These are phyloP conservation scores for Gyromitra esculenta DNA, from an alignment of 2,329 filamentous ascomycete species.

Conservation along the genomic window DNA sequence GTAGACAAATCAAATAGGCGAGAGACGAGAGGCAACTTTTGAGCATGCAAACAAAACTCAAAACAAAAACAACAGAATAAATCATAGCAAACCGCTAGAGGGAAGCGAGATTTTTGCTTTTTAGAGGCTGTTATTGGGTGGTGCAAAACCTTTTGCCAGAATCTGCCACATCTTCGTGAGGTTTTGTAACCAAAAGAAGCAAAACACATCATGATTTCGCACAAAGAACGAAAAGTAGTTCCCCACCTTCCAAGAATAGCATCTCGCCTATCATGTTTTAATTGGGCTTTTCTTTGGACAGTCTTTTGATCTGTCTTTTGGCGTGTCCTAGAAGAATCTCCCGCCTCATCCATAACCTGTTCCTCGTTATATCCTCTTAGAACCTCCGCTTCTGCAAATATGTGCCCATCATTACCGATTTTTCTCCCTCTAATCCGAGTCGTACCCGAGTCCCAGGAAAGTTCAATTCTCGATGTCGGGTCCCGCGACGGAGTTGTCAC, in stretches of 20 bases:
- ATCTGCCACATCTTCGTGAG: conserved; percentile 13
- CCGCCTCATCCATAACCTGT: conserved; percentile 26
- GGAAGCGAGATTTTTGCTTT: conserved; percentile 11
- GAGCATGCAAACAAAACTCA: conserved; percentile 1
- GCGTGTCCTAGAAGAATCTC: conserved; percentile 20
- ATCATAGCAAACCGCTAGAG: conserved; percentile 3
- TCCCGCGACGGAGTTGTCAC: background rate
- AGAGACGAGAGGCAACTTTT: background rate
- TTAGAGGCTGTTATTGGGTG: conserved; percentile 4
- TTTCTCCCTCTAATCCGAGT: conserved; percentile 25
- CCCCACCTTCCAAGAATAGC: conserved; percentile 56
- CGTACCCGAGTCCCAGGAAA: conserved; percentile 41
- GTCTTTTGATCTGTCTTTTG: conserved; percentile 27
- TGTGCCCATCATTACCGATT: conserved; percentile 56
- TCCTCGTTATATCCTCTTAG: conserved; percentile 56
- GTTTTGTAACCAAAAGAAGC: conserved; percentile 11
- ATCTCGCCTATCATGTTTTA: conserved; percentile 58
- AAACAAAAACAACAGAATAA: conserved; percentile 4
- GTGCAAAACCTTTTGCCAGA: conserved; percentile 4
- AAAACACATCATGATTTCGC: conserved; percentile 11
- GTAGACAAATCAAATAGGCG: background rate
- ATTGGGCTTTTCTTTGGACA: conserved; percentile 22
- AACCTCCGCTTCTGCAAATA: conserved; percentile 61
- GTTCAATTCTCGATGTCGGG: conserved; percentile 36
- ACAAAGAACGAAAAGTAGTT: conserved; percentile 20